These are phyloP conservation scores for Thelonectria olida DNA, from an alignment of 2,329 filamentous ascomycete genomes.

Conservation along the genomic window DNA sequence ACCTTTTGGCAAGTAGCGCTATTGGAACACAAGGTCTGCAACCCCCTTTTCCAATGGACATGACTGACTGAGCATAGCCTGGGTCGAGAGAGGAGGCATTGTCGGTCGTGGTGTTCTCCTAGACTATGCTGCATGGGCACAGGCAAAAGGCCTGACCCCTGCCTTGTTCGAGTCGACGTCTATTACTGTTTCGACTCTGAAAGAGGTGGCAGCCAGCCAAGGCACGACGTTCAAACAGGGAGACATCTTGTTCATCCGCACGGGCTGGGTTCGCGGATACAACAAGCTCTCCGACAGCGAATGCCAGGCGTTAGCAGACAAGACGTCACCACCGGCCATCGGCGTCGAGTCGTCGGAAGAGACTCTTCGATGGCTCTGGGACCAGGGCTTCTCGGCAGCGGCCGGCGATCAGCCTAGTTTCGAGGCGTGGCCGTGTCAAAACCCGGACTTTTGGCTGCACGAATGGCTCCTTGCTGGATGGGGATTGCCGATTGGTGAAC, in stretches of 20 bases:
- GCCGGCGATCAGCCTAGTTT: slow-evolving; percentile 64
- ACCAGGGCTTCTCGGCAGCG: slow-evolving; percentile 64
- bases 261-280: slow-evolving; percentile 60
- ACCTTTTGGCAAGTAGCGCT: slow-evolving; percentile 48
- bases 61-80: background rate
- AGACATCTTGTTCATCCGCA: slow-evolving; percentile 64
- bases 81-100: slow-evolving; percentile 52
- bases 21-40: slow-evolving; percentile 43
- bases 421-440: slow-evolving; percentile 55
- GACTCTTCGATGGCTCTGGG: slow-evolving; percentile 66
- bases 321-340: slow-evolving; percentile 41
- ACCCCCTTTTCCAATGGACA: no score
- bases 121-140: slow-evolving; percentile 58
- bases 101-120: slow-evolving; percentile 60
- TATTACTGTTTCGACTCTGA: slow-evolving; percentile 43
- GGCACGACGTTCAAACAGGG: slow-evolving; percentile 57
- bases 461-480: slow-evolving; percentile 59
- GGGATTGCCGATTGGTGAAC: slow-evolving; percentile 54
- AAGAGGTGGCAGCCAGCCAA: slow-evolving; percentile 49
- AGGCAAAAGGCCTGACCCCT: slow-evolving; percentile 47
- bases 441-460: slow-evolving; percentile 48
- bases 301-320: slow-evolving; percentile 47
- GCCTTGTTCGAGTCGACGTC: slow-evolving; percentile 51
- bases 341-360: slow-evolving; percentile 60
- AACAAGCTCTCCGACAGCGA: slow-evolving; percentile 47